Evolutionary conservation across 1,139 yeast genomes (phyloP).

Genomic region (Yamadazyma membranifaciens): DNA sequence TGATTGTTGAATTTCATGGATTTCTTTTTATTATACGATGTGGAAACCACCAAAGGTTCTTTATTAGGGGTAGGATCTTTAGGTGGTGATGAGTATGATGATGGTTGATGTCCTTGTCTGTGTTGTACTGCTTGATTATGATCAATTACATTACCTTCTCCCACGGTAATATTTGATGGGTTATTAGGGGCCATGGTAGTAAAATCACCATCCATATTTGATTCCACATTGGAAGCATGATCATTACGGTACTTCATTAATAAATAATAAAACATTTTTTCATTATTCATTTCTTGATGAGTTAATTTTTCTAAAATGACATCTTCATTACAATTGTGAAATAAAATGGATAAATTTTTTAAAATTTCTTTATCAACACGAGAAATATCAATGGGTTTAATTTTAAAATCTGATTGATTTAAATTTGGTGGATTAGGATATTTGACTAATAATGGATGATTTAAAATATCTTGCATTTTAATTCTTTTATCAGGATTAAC

Average conservation of each 20-base stretch:
- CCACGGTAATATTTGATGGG: conserved; percentile 27
- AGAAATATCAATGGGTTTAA: conserved; percentile 50
- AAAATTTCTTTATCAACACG: conserved; percentile 82
- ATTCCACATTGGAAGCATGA: conserved; percentile 35
- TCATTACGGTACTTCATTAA: conserved; percentile 82
- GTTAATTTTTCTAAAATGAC: conserved; percentile 59
- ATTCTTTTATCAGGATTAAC: conserved; percentile 81
- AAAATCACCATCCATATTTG: conserved; percentile 17
- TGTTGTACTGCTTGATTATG: background rate
- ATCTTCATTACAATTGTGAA: conserved; percentile 80
- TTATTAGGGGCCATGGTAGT: conserved; percentile 11
- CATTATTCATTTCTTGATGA: conserved; percentile 61
- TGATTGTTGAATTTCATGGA: conserved; percentile 24
- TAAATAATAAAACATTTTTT: conserved; percentile 85
- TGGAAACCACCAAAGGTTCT: conserved; percentile 26
- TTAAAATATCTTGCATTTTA: conserved; percentile 66
- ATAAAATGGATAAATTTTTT: conserved; percentile 79
- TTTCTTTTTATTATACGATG: conserved; percentile 39
- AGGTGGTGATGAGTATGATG: no score
- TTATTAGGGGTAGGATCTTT: background rate
- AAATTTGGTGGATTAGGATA: conserved; percentile 48
- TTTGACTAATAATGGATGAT: conserved; percentile 76
- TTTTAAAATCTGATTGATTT: conserved; percentile 29
- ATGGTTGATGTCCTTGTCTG: background rate
- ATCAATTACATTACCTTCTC: conserved; percentile 33